These are phyloP conservation scores for Panicum miliaceum DNA, from an alignment of 176 grass and related monocot species.

Conservation along the genomic window DNA sequence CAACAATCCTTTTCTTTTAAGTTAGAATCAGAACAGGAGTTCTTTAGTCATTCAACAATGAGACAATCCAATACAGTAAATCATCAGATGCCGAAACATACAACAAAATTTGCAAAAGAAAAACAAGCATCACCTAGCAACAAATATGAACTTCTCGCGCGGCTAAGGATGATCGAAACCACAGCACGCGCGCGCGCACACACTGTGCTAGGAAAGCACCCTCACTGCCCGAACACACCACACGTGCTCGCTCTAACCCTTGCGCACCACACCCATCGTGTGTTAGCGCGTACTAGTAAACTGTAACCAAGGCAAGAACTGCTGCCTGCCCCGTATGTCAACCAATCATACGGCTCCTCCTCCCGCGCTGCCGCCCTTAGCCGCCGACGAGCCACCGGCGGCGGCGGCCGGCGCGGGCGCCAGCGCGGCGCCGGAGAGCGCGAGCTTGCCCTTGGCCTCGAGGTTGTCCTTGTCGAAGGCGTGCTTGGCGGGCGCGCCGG, in stretches of 20 bases:
- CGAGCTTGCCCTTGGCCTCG: conserved; percentile 32
- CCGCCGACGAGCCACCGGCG: neutral
- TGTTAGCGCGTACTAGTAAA: no score
- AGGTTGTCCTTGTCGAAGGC: conserved; percentile 54
- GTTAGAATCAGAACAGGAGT: neutral
- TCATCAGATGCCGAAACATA: neutral
- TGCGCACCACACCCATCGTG: no score
- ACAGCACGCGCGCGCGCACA: neutral
- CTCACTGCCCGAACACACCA: no score
- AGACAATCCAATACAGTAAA: neutral
- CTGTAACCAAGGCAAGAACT: no score
- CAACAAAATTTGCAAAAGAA: no score
- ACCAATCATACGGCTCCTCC: neutral
- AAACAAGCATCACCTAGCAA: conserved; percentile 4
- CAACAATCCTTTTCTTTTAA: no score
- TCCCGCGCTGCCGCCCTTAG: neutral
- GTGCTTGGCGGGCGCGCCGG: conserved; percentile 55
- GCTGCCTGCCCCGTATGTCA: no score
- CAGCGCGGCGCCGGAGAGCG: conserved; percentile 37
- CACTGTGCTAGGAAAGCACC: neutral
- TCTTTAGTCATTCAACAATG: neutral
- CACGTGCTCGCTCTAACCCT: no score
- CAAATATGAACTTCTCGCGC: neutral
- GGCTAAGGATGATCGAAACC: neutral
- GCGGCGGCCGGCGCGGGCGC: neutral